Evolutionary conservation across 1,284 basidiomycete species (phyloP).

Genomic region (Trichosporon sp.): DNA sequence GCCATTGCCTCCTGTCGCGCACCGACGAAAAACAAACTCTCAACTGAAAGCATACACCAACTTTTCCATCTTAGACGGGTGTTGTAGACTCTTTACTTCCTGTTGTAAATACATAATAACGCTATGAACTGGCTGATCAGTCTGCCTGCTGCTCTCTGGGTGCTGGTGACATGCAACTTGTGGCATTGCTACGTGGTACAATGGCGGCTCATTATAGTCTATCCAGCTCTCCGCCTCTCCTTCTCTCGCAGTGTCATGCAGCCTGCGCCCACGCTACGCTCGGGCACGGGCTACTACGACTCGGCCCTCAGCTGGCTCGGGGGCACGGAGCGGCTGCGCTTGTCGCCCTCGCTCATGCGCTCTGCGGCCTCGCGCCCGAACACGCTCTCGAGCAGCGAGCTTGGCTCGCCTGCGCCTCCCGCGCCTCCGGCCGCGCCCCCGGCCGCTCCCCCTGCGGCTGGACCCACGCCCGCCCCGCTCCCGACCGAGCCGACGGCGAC

Average conservation of each 20-base stretch:
- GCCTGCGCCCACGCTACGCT: too few species aligned
- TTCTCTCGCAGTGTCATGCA: too few species aligned
- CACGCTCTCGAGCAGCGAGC: constrained; percentile 11
- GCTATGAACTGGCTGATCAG: background rate
- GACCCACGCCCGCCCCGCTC: too few species aligned
- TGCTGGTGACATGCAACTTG: too few species aligned
- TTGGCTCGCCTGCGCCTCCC: background rate
- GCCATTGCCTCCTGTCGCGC: too few species aligned
- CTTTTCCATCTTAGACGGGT: background rate
- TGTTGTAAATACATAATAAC: background rate
- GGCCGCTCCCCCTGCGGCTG: background rate
- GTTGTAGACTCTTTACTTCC: background rate
- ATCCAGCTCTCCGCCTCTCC: too few species aligned
- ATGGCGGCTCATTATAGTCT: too few species aligned
- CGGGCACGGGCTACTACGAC: too few species aligned
- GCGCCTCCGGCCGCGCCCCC: background rate
- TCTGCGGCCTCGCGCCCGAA: constrained; percentile 5
- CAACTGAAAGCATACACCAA: too few species aligned
- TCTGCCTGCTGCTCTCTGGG: background rate
- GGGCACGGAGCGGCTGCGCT: background rate
- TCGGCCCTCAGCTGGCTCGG: background rate
- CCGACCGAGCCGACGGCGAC: background rate
- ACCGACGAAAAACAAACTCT: background rate
- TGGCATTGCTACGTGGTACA: too few species aligned
- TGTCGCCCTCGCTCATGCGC: background rate